Conservation (phyloP, 2,329 filamentous ascomycete genomes). For the Ascomycota sp. region DNA sequence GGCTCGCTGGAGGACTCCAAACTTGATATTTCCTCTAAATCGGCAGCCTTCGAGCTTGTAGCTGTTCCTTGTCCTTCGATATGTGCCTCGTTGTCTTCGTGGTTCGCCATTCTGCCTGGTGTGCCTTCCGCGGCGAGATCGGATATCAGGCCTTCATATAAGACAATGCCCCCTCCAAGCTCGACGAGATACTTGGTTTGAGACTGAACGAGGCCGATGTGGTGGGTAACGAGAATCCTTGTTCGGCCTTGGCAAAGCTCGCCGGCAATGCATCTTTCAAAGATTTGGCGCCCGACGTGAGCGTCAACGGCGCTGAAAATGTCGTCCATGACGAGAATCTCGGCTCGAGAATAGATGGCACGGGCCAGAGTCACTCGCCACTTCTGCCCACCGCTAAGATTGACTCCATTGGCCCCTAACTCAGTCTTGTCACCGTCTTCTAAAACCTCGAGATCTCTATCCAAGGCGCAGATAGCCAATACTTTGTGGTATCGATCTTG, state of each 20-base stretch:
- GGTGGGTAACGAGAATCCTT: conserved; percentile 59
- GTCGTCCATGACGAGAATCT: conserved; percentile 58
- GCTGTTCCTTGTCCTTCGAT: conserved; percentile 22
- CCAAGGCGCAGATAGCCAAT: conserved; percentile 47
- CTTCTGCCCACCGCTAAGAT: conserved; percentile 62
- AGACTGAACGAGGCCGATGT: conserved; percentile 47
- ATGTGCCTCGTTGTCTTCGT: conserved; percentile 25
- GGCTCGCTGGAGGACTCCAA: conserved; percentile 15
- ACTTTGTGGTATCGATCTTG: conserved; percentile 48
- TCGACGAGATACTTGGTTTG: conserved; percentile 54
- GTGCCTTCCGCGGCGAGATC: conserved; percentile 38
- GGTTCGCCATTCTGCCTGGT: conserved; percentile 32
- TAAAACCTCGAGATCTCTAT: conserved; percentile 55
- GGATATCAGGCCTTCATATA: conserved; percentile 39
- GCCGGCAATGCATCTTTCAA: conserved; percentile 52
- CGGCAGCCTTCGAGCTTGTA: conserved; percentile 24
- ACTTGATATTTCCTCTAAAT: conserved; percentile 27
- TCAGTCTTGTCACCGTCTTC: conserved; percentile 58
- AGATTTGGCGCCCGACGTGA: conserved; percentile 58
- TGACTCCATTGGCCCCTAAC: conserved; percentile 67
- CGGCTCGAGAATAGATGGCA: conserved; percentile 57
- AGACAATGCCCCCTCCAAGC: conserved; percentile 43
- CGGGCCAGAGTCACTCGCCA: conserved; percentile 64
- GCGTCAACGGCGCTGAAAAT: conserved; percentile 69
- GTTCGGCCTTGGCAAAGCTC: conserved; percentile 47